Base-by-base conservation (phyloP, 768 basidiomycete species). In the Hericium rajendrae region DNA sequence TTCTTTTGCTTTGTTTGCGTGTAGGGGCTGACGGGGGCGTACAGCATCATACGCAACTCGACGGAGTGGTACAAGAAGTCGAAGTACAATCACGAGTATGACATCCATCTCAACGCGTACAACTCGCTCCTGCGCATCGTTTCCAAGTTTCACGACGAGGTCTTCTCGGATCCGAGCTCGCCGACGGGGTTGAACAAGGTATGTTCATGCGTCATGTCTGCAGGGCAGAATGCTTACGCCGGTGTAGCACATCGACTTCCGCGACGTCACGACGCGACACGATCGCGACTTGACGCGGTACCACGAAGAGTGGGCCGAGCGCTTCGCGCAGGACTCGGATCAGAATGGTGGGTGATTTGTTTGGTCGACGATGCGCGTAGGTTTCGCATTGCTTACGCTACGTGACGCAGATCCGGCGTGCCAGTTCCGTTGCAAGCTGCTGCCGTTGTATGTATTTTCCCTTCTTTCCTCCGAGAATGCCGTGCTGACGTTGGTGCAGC, bases 401-500 rank as follows among this genome's bases (percentile, higher is more conserved):
- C 28, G n/a, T 26, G 24, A 10, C 8, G 12, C 38, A 63, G 62
- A 63, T 38, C 28, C 54, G 16, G 57, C 60, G 11, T 61, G 40
- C 37, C 50, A 49, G 18, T 61, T 63, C 62, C 62, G 62, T 32
- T 49, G 53, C 49, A 63, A 63, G 51, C 60, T 63, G 18, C 50
- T 63, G 12, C 62, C 87, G 1, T 75, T 74, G 8, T 83, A 79
- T 67, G 54, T 71, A 61, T 63, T 64, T 66, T 10, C 66, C 53
- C 2, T 58, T 65, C 20, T 54, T 69, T 6, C 57, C 68, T 15
- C 63, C 62, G 49, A 53, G 67, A 1, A 67, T 63, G 37, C 65
- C 67, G 48, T 66, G 66, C 60, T 74, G 22, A 54, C 16, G 13
- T 41, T 16, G 28, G 49, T 24, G 10, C 38, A 62, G 60, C 53